phyloP scores from a whole-genome alignment of 2,329 filamentous ascomycete species.

The Ophiognomonia clavigignenti-juglandacearum region DNA sequence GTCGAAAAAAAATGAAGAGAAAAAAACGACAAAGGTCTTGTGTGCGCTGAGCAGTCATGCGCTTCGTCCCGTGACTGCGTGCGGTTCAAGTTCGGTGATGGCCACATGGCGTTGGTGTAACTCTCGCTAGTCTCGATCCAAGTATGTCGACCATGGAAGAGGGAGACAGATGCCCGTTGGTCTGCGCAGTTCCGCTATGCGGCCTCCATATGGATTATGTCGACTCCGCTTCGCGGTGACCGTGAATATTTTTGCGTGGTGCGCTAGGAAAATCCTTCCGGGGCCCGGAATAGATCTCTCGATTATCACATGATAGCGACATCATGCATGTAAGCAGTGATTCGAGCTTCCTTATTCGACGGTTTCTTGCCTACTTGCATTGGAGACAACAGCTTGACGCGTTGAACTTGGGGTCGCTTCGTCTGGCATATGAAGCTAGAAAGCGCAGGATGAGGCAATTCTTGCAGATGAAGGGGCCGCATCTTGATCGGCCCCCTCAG shows the following conservation, averaged over 20 bases:
- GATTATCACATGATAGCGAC: constrained; percentile 11
- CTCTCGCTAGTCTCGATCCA: too few species aligned
- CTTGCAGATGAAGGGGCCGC: background rate
- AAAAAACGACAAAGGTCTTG: background rate
- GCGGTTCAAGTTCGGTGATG: background rate
- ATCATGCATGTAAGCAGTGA: constrained; percentile 7
- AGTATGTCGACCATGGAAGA: background rate
- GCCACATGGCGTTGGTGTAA: background rate
- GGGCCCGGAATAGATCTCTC: background rate
- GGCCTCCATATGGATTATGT: background rate
- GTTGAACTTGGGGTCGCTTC: background rate
- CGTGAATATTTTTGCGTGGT: too few species aligned
- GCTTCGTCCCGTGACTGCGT: constrained; percentile 1
- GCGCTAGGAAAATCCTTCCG: constrained; percentile 5
- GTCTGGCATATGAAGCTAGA: background rate
- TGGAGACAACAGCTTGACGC: background rate
- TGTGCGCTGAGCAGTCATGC: constrained; percentile 1
- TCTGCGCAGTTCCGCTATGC: background rate
- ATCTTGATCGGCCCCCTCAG: background rate
- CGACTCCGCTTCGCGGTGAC: background rate
- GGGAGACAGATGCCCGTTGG: background rate
- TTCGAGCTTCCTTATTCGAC: background rate
- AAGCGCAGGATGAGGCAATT: background rate
- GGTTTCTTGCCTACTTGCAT: background rate
- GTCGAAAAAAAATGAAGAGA: background rate